A percentile compares a stretch with the other conserved stretches of the same genome.
Evolutionary conservation across 1,284 basidiomycete genomes (phyloP).

Genomic region (Pseudozyma hubeiensis): DNA sequence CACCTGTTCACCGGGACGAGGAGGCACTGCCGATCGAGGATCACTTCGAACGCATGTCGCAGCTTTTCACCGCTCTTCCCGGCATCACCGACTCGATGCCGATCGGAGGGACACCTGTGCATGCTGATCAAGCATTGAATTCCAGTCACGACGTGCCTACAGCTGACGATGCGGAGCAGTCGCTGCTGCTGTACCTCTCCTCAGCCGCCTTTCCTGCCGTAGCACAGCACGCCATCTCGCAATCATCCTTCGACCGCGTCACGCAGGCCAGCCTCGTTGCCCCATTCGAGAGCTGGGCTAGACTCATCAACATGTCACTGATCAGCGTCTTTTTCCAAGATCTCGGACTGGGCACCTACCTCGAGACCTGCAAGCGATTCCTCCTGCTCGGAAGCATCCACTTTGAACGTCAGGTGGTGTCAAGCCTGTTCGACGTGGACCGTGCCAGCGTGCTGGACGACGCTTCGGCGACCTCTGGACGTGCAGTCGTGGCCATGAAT

Average conservation of each 20-base stretch:
- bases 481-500: constrained; percentile 36
- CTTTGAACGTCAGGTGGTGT: constrained; percentile 40
- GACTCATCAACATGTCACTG: constrained; percentile 57
- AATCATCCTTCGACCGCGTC: constrained; percentile 26
- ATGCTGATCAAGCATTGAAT: background rate
- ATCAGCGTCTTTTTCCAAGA: constrained; percentile 60
- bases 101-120: background rate
- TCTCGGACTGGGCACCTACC: constrained; percentile 50
- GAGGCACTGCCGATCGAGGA: constrained; percentile 5
- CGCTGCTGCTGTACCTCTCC: constrained; percentile 31
- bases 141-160: background rate
- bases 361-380: constrained; percentile 57
- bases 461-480: constrained; percentile 1
- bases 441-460: constrained; percentile 15
- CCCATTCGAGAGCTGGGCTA: constrained; percentile 52
- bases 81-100: constrained; percentile 12
- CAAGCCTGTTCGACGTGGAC: constrained; percentile 51
- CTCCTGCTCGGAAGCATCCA: constrained; percentile 49
- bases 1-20: background rate
- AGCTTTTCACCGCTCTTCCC: constrained; percentile 35
- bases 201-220: constrained; percentile 21
- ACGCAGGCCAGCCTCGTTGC: constrained; percentile 32
- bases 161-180: constrained; percentile 5
- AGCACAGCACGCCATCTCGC: constrained; percentile 15
- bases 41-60: constrained; percentile 35